phyloP scores from a whole-genome alignment of 2,329 filamentous ascomycete species.

The Aaosphaeria pasadenensis region DNA sequence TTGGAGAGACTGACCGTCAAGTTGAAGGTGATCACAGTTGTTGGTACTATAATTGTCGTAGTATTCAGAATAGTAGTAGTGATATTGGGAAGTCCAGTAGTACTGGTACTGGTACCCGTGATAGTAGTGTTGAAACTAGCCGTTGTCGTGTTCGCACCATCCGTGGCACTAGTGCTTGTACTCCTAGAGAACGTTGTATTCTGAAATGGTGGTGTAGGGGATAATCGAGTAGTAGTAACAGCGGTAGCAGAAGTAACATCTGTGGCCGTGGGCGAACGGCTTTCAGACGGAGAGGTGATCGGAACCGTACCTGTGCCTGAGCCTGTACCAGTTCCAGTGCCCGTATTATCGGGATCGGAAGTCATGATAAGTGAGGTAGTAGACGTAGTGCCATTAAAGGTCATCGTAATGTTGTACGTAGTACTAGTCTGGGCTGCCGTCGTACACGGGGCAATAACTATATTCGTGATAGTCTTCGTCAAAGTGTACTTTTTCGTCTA shows the following conservation, averaged over 20 bases:
- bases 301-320: background rate
- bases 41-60: background rate
- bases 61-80: background rate
- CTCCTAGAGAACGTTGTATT: background rate
- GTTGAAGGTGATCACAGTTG: background rate
- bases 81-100: background rate
- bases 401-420: slow-evolving; percentile 6
- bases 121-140: background rate
- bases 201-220: background rate
- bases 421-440: background rate
- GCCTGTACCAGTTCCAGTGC: slow-evolving; percentile 1
- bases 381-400: slow-evolving; percentile 4
- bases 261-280: background rate
- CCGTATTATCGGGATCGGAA: slow-evolving; percentile 1
- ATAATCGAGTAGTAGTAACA: background rate
- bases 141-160: background rate
- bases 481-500: too few relatives aligned
- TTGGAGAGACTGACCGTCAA: background rate
- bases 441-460: background rate
- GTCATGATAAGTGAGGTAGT: slow-evolving; percentile 5
- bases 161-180: too few relatives aligned
- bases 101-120: background rate
- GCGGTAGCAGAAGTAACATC: background rate
- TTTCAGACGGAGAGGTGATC: background rate
- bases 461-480: background rate